Conservation (phyloP, 108 stramenopile genomes). For the Stephanodiscus minutulus region DNA sequence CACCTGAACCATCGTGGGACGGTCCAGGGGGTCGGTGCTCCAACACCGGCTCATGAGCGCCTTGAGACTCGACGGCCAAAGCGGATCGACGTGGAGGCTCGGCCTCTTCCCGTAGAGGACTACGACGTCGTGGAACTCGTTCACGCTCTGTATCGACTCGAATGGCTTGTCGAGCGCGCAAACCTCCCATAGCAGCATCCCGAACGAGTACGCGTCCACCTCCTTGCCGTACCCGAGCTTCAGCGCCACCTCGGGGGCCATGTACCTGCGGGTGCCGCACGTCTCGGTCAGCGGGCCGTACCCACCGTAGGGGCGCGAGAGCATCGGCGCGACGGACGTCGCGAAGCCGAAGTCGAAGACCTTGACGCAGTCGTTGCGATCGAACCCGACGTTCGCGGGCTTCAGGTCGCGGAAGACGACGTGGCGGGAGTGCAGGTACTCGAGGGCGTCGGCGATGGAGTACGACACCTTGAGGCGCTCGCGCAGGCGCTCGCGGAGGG, state of each 20-base stretch:
- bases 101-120: constrained; percentile 67
- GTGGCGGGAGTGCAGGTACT: constrained; percentile 67
- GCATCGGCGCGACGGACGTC: constrained; percentile 29
- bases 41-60: constrained; percentile 72
- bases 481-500: constrained; percentile 26
- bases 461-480: constrained; percentile 46
- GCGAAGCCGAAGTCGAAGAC: constrained; percentile 86
- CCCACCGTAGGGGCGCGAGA: constrained; percentile 20
- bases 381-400: constrained; percentile 75
- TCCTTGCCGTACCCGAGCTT: constrained; percentile 34
- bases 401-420: constrained; percentile 84
- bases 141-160: constrained; percentile 40
- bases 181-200: constrained; percentile 67
- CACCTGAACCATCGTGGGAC: constrained; percentile 57
- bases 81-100: constrained; percentile 55
- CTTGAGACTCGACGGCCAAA: constrained; percentile 66
- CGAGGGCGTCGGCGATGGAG: constrained; percentile 70
- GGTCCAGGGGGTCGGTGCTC: constrained; percentile 45
- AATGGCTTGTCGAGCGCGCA: constrained; percentile 68
- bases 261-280: constrained; percentile 43
- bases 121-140: constrained; percentile 43
- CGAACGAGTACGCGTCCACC: constrained; percentile 74
- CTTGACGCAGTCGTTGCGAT: constrained; percentile 53
- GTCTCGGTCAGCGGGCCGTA: constrained; percentile 44
- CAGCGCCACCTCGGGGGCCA: constrained; percentile 48